Percentiles rank a stretch among this genome's conserved stretches.
phyloP scores from a whole-genome alignment of 1,139 yeast genomes.

The Candida sojae region DNA sequence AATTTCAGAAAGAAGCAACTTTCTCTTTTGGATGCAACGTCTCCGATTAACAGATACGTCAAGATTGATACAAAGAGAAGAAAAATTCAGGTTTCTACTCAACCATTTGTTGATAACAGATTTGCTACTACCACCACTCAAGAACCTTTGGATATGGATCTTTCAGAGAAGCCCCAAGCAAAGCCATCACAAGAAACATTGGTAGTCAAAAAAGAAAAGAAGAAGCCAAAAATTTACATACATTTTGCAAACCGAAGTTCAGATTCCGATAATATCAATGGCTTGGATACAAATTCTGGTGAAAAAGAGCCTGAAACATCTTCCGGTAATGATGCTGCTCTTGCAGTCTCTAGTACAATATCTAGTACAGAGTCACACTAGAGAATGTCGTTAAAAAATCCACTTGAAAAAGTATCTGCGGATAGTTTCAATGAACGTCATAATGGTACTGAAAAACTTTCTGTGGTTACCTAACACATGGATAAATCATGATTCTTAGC shows the following conservation, averaged over 20 bases:
- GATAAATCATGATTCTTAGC: too few species aligned
- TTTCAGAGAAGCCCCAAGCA: neutral
- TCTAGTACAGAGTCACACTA: too few species aligned
- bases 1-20: conserved; percentile 2
- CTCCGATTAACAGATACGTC: conserved; percentile 24
- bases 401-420: too few species aligned
- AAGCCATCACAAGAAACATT: neutral
- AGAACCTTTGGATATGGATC: too few species aligned
- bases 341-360: too few species aligned
- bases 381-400: too few species aligned
- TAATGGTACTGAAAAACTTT: too few species aligned
- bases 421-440: too few species aligned
- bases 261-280: neutral
- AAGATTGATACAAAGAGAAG: conserved; percentile 26
- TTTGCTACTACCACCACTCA: too few species aligned
- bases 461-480: too few species aligned
- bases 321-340: too few species aligned
- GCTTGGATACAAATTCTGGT: neutral
- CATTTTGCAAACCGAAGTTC: conserved; percentile 4
- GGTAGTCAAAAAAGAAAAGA: neutral
- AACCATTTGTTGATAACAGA: conserved; percentile 13
- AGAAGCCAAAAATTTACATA: conserved; percentile 8
- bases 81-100: conserved; percentile 13
- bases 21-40: neutral
- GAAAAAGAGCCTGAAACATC: neutral